Base-by-base conservation (phyloP, 2,329 filamentous ascomycete genomes). In the Scytalidium lignicola region DNA sequence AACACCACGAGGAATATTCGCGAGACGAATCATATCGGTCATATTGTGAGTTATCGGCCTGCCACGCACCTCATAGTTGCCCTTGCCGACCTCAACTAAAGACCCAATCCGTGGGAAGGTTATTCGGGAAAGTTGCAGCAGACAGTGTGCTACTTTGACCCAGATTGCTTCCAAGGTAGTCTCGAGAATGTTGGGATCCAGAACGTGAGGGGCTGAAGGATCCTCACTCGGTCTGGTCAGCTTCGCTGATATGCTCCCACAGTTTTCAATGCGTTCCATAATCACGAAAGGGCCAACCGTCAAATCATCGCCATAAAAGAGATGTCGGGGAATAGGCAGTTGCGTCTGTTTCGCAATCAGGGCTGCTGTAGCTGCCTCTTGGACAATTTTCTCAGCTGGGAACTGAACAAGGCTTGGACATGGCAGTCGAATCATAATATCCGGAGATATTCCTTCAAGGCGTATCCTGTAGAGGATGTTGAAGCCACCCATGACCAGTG, bases 171-270 rank as follows among this genome's bases (percentile, higher is more conserved):
- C 43, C 17, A 56, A 47, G 2, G 40, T 22, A 18, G 44, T 40
- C 29, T 56, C 43, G 23, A 47, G 20, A 20, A 55, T 46, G 37
- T 53, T 23, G 17, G 69, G 65, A 21, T 65, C 64, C 5, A 52
- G 48, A 32, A 64, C 1, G 58, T 56, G 20, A 48, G 41, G 15
- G 59, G 48, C 6, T 67, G 50, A 1, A 67, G 61, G 2, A 69
- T 58, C 66, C 19, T 43, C 20, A 39, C 28, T 28, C 20, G 53
- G 48, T 23, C 44, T 21, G 5, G 19, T 40, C 1, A 53, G 44
- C 41, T 37, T 43, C 12, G 46, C 19, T 23, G 51, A 45, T 43
- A 53, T 48, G 39, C 26, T 46, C 15, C 49, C 44, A 22, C 37
- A 29, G 46, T 53, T 17, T 46, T 48, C 49, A 32, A 55, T 29